Conservation (phyloP, 805 yeast species). For the Suhomyces xylopsoci region DNA sequence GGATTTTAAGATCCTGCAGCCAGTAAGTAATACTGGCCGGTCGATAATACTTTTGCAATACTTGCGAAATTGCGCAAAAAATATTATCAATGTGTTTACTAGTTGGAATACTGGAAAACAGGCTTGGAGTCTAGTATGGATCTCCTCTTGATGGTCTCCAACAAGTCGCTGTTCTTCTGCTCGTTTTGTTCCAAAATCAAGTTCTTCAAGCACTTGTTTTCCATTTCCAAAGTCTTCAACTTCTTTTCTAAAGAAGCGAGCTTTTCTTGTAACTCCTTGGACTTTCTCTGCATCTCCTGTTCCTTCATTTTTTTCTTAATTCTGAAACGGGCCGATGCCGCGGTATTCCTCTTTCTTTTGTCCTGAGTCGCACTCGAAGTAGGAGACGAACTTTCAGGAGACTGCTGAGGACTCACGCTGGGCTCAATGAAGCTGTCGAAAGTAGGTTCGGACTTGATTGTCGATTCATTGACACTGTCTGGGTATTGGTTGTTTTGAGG, state of each 20-base stretch:
- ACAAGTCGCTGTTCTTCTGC: constrained; percentile 25
- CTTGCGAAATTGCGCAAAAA: too few species aligned
- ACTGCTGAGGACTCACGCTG: background rate
- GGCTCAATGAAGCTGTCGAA: constrained; percentile 6
- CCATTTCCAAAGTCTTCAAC: constrained; percentile 87
- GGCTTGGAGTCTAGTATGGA: constrained; percentile 19
- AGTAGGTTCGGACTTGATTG: constrained; percentile 5
- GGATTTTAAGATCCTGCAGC: constrained; percentile 26
- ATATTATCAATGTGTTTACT: too few species aligned
- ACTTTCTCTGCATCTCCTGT: constrained; percentile 79
- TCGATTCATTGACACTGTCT: background rate
- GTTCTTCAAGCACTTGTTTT: constrained; percentile 78
- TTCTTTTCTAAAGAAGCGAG: constrained; percentile 65
- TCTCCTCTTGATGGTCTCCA: constrained; percentile 27
- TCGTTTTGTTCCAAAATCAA: constrained; percentile 76
- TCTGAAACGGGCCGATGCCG: constrained; percentile 92
- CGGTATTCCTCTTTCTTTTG: constrained; percentile 84
- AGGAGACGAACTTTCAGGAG: background rate
- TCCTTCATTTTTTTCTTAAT: constrained; percentile 89
- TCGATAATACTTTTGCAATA: too few species aligned
- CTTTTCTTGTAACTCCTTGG: constrained; percentile 68
- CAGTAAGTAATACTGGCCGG: background rate
- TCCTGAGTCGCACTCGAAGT: constrained; percentile 48
- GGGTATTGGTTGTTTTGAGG: background rate
- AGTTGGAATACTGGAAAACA: constrained; percentile 31